These are phyloP conservation scores for Yamadazyma scolyti DNA, from an alignment of 805 yeast species.

Conservation along the genomic window DNA sequence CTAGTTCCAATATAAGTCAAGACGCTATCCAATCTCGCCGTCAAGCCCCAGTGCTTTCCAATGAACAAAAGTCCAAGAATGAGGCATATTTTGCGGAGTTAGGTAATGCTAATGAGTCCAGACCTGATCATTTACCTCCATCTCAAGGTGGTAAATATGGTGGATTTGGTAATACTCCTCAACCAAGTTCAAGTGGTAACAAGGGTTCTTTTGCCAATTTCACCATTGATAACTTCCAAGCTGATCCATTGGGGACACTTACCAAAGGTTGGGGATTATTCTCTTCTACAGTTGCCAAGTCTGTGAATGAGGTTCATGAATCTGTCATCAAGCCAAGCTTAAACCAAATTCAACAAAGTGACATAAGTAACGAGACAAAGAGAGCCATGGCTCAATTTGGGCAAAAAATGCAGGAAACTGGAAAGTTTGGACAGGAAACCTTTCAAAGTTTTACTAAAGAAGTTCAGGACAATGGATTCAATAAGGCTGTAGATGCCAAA, in stretches of 20 bases:
- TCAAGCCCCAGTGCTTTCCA: constrained; percentile 29
- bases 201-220: constrained; percentile 51
- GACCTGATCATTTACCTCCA: constrained; percentile 82
- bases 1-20: constrained; percentile 12
- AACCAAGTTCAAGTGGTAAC: constrained; percentile 28
- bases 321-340: constrained; percentile 88
- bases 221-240: constrained; percentile 65
- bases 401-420: constrained; percentile 87
- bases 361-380: constrained; percentile 74
- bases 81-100: constrained; percentile 80
- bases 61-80: constrained; percentile 52
- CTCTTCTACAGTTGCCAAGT: constrained; percentile 78
- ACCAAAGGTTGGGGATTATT: constrained; percentile 93
- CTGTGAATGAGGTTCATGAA: constrained; percentile 82
- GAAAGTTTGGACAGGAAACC: constrained; percentile 70
- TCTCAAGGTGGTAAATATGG: constrained; percentile 90
- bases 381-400: constrained; percentile 97
- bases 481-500: constrained; percentile 42
- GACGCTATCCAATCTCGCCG: constrained; percentile 39
- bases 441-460: constrained; percentile 52
- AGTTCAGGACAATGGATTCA: constrained; percentile 36
- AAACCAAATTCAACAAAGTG: constrained; percentile 72
- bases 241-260: constrained; percentile 88
- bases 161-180: constrained; percentile 86
- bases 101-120: constrained; percentile 65